Base-by-base conservation (phyloP, 768 basidiomycete species). In the Xerocomellus amylosporus region DNA sequence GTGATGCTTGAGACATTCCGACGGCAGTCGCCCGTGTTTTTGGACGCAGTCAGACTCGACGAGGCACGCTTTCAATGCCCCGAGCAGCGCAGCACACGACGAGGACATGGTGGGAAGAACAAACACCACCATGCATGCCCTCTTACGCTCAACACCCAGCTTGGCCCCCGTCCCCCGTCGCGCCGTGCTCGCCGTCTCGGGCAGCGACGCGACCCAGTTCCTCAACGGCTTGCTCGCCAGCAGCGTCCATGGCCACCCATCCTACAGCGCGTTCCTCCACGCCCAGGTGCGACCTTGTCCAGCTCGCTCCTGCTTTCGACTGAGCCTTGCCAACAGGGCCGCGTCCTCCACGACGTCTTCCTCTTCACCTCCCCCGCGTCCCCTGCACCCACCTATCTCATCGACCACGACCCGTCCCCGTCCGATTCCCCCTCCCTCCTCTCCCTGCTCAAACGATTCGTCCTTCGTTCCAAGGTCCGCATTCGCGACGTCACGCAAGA, bases 261-360 rank as follows among this genome's bases (percentile, higher is more conserved):
- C 81, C 52, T 93, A 84, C 67, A 83, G 86, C 40, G 81, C 85
- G 0, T 83, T 93, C 65, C 73, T 94, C 15, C 86, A 90, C 65
- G 86, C 92, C 49, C 89, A 92, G 78, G 90, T 83, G 70, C 81
- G 71, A 56, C 80, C 5, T 66, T 19, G 5, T 2, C 37, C 24
- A 22, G 8, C 36, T 19, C 22, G 6, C 4, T 5, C 24, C 14
- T 10, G 0, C 5, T n/a, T n/a, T 19, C 26, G 12, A 45, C 55
- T 55, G 40, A 54, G 51, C 24, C 41, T 26, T 31, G 22, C 17
- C 22, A 4, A 30, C 52, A 95, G 93, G 96, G 96, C 38, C 81
- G 94, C 66, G 84, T 98, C 30, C 75, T 97, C 43, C 87, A 93
- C 66, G 95, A 98, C 69, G 73, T 88, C 47, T 94, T 98, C 71